These are phyloP conservation scores for Nitzschia sp. DNA, from an alignment of 108 stramenopile species.

Conservation along the genomic window DNA sequence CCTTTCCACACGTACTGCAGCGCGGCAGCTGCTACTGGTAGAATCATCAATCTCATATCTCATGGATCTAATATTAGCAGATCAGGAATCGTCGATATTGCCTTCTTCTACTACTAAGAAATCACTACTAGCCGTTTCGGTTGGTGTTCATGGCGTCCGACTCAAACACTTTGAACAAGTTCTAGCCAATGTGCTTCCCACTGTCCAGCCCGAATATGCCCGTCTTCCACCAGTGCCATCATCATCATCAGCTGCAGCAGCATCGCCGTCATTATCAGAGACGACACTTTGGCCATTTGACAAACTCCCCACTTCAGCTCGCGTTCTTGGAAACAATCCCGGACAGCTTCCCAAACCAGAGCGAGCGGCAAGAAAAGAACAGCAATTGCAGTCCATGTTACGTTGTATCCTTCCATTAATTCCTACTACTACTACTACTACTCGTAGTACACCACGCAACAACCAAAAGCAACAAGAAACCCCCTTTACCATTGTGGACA, in stretches of 20 bases:
- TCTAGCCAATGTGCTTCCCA: conserved; percentile 41
- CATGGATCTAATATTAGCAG: no score
- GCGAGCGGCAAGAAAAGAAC: conserved; percentile 67
- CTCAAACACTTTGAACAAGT: conserved; percentile 67
- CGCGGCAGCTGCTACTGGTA: no score
- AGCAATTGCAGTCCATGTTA: conserved; percentile 60
- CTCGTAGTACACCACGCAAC: no score
- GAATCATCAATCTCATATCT: no score
- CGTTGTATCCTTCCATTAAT: conserved; percentile 65
- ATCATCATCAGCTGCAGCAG: background rate
- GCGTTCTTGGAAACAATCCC: conserved; percentile 37
- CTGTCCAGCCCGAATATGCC: conserved; percentile 36
- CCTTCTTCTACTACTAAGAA: no score
- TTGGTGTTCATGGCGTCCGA: conserved; percentile 55
- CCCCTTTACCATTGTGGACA: conserved; percentile 66
- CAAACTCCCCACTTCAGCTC: conserved; percentile 29
- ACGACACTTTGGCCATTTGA: conserved; percentile 61
- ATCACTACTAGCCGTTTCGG: background rate
- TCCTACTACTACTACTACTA: no score
- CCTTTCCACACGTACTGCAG: no score
- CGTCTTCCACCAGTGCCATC: conserved; percentile 5
- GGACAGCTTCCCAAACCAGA: conserved; percentile 41
- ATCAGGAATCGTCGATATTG: no score
- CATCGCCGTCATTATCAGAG: background rate
- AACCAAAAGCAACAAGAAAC: background rate